Conservation (phyloP, 2,329 filamentous ascomycete species). For the Sporothrix brunneoviolacea region DNA sequence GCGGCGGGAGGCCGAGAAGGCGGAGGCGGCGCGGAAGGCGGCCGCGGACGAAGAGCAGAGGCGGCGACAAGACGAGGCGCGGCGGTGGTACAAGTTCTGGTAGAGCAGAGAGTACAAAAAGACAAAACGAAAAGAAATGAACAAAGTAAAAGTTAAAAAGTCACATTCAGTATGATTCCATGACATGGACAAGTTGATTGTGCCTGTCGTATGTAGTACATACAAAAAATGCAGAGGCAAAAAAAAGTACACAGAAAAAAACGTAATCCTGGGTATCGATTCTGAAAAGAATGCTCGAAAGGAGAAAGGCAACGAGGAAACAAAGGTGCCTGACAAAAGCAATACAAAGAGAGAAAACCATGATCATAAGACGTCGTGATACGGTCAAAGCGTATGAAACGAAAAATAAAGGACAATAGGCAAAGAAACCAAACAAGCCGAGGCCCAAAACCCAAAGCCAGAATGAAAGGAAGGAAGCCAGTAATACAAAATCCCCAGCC, state of each 20-base stretch:
- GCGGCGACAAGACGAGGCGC: conserved; percentile 31
- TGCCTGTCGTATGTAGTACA: too few species aligned
- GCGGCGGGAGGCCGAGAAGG: conserved; percentile 44
- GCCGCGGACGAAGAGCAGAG: conserved; percentile 19
- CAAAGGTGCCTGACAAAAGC: not conserved
- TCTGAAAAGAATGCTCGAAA: not conserved
- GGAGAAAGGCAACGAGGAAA: not conserved
- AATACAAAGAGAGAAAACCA: not conserved
- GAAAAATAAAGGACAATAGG: not conserved
- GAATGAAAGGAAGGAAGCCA: too few species aligned
- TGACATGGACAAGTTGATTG: too few species aligned
- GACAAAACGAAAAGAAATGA: not conserved
- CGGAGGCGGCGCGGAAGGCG: conserved; percentile 37
- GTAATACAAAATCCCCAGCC: too few species aligned
- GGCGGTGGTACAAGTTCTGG: conserved; percentile 53
- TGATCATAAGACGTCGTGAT: not conserved
- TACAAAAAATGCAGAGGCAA: too few species aligned
- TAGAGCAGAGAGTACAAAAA: conserved; percentile 21
- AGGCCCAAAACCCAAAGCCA: too few species aligned
- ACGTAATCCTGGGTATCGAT: conserved; percentile 3
- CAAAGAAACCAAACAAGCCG: too few species aligned
- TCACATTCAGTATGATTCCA: too few species aligned
- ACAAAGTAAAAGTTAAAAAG: not conserved
- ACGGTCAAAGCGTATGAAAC: not conserved
- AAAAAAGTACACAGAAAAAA: too few species aligned